Evolutionary conservation across 371 early-diverging fungal species (phyloP).

Genomic region (Fennellomyces sp.): DNA sequence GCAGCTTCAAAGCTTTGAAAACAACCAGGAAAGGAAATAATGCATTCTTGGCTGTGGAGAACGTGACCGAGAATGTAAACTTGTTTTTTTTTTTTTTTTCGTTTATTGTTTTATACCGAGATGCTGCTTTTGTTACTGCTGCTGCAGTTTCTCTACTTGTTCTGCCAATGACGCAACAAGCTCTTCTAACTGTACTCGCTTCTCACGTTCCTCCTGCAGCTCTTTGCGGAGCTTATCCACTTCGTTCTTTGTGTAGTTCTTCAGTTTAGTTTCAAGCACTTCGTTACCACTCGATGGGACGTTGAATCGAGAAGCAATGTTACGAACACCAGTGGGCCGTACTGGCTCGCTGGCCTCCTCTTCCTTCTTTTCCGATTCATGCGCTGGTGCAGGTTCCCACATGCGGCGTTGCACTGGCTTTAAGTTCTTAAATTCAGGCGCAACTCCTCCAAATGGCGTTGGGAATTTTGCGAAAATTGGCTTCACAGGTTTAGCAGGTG

Average conservation of each 20-base stretch:
- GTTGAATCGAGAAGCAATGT: conserved; percentile 57
- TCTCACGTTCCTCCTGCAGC: conserved; percentile 55
- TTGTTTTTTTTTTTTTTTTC: not conserved
- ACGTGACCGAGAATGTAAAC: conserved; percentile 1
- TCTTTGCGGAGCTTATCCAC: conserved; percentile 57
- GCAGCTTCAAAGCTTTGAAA: conserved; percentile 15
- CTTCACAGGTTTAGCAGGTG: conserved; percentile 62
- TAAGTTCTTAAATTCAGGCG: conserved; percentile 38
- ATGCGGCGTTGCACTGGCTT: conserved; percentile 47
- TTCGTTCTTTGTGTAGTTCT: conserved; percentile 62
- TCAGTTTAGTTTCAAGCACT: conserved; percentile 59
- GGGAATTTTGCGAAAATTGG: conserved; percentile 71
- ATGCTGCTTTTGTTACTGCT: conserved; percentile 15
- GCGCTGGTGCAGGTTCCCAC: conserved; percentile 40
- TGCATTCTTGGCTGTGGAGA: conserved; percentile 9
- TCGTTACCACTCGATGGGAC: conserved; percentile 50
- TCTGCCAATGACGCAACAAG: conserved; percentile 43
- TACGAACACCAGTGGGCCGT: conserved; percentile 57
- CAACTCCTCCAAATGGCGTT: conserved; percentile 60
- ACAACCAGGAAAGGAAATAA: conserved; percentile 21
- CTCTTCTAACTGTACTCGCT: conserved; percentile 49
- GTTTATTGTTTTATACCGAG: not conserved
- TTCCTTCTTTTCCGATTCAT: conserved; percentile 17
- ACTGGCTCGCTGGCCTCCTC: conserved; percentile 26
- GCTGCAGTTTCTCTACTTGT: conserved; percentile 35